Evolutionary conservation across 257 asterid species (phyloP).

Genomic region (Plectranthus barbatus): DNA sequence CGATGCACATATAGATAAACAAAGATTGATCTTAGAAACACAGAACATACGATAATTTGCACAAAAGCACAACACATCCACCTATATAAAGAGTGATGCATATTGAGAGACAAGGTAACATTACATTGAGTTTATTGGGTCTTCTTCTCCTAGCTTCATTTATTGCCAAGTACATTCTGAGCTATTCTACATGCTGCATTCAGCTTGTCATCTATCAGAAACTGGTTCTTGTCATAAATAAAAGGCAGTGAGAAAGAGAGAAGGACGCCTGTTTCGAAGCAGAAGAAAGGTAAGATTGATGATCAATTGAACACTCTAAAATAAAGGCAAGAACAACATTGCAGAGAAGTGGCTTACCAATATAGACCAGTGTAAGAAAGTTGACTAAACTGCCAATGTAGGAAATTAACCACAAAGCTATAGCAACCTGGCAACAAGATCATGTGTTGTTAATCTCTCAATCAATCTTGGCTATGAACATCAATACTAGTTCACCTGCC

Average conservation of each 20-base stretch:
- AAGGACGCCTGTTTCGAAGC: slow-evolving; percentile 44
- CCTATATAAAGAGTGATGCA: too few relatives aligned
- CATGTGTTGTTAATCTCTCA: background rate
- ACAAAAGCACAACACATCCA: too few relatives aligned
- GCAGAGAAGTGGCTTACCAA: slow-evolving; percentile 38
- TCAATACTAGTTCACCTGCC: slow-evolving; percentile 41
- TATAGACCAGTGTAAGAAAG: slow-evolving; percentile 63
- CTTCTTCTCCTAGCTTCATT: slow-evolving; percentile 55
- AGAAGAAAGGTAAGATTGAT: background rate
- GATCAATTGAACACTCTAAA: background rate
- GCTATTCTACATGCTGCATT: slow-evolving; percentile 33
- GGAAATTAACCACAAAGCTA: slow-evolving; percentile 48
- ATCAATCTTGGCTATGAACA: slow-evolving; percentile 8
- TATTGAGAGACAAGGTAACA: background rate
- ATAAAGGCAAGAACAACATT: background rate
- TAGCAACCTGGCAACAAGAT: slow-evolving; percentile 51
- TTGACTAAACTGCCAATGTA: slow-evolving; percentile 58
- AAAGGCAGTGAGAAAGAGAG: slow-evolving; percentile 57
- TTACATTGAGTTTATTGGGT: slow-evolving; percentile 44
- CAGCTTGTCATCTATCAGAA: slow-evolving; percentile 51
- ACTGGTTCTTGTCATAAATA: slow-evolving; percentile 56
- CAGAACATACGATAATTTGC: too few relatives aligned
- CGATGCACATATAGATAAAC: background rate
- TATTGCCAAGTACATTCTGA: slow-evolving; percentile 33
- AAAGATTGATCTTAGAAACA: background rate